Evolutionary conservation across 495 filamentous ascomycete species (phyloP).

Genomic region (Aspergillus asperescens): DNA sequence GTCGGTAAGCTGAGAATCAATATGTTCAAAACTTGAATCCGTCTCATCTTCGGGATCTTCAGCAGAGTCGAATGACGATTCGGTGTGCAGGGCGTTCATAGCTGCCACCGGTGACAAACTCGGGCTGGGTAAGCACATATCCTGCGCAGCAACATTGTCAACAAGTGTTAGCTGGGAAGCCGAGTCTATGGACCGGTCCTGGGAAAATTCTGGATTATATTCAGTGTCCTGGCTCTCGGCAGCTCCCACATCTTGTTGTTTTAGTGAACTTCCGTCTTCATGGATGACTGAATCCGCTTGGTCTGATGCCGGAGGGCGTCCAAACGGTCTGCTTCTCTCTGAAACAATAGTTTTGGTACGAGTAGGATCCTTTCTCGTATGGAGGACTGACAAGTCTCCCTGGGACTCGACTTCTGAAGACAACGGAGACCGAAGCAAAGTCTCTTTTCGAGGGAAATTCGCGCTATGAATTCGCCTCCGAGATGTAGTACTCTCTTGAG

Average conservation of each 20-base stretch:
- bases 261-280: slow-evolving; percentile 4
- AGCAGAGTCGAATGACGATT: slow-evolving; percentile 41
- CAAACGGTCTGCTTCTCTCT: slow-evolving; percentile 14
- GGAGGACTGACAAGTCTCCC: slow-evolving; percentile 12
- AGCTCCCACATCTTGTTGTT: slow-evolving; percentile 15
- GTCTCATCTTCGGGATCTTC: slow-evolving; percentile 43
- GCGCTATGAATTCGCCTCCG: slow-evolving; percentile 36
- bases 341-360: slow-evolving; percentile 13
- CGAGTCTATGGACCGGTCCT: slow-evolving; percentile 21
- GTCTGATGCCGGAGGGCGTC: slow-evolving; percentile 8
- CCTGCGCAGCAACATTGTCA: slow-evolving; percentile 65
- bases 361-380: slow-evolving; percentile 16
- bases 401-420: slow-evolving; percentile 34
- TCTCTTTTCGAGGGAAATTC: slow-evolving; percentile 30
- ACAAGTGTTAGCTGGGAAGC: slow-evolving; percentile 32
- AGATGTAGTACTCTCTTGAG: slow-evolving; percentile 26
- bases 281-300: slow-evolving; percentile 12
- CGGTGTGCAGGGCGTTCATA: slow-evolving; percentile 53
- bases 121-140: slow-evolving; percentile 90
- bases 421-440: slow-evolving; percentile 34
- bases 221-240: slow-evolving; percentile 21
- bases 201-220: slow-evolving; percentile 22
- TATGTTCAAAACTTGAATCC: slow-evolving; percentile 43
- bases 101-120: slow-evolving; percentile 89
- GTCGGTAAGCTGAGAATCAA: slow-evolving; percentile 23